Base-by-base conservation (phyloP, 805 yeast species). In the Teunomyces gatunensis region DNA sequence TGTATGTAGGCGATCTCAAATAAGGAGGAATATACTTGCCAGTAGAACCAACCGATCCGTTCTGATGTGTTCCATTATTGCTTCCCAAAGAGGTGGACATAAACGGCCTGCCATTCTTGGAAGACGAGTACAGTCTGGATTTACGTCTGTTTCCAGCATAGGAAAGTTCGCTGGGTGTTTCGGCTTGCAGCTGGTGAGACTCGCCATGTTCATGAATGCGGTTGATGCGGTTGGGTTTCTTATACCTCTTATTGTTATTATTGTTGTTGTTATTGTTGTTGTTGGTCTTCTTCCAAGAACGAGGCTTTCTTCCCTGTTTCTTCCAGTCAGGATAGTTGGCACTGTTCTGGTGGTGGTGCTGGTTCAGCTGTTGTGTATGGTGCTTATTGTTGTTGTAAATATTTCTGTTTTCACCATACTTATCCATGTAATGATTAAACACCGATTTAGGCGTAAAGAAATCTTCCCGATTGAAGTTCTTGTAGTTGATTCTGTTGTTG, bases 401-500 rank as follows among this genome's bases (percentile, higher is more conserved):
- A 12, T 45, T 39, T 60, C 69, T 60, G 54, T 73, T 63, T 69
- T 77, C 67, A 66, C 83, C 73, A 50, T 71, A 73, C 52, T 83
- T 82, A 53, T 81, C 89, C 85, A 85, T 79, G 61, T 83, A 85
- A 53, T 83, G 85, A 48, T 79, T 80, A 57, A 82, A 79, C 5
- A 83, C 85, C 21, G 90, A 81, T 47, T 85, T 86, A 2, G 94
- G 94, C 3, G 94, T 87, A 61, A 85, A 87, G 55, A 77, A 84
- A 59, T 87, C 92, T 55, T 83, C 85, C 44, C 92, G 74, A 54
- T 80, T 80, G 56, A 78, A 84, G 43, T 62, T 67, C 42, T 52
- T 54, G 33, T 51, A 48, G 28, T 37, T 42, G 39, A 39, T 18
- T 5, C 47, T 20, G 36, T 39, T 44, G 34, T 20, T 28, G 25